phyloP scores from a whole-genome alignment of 2,329 filamentous ascomycete species.

The Sarocladium oryzae region DNA sequence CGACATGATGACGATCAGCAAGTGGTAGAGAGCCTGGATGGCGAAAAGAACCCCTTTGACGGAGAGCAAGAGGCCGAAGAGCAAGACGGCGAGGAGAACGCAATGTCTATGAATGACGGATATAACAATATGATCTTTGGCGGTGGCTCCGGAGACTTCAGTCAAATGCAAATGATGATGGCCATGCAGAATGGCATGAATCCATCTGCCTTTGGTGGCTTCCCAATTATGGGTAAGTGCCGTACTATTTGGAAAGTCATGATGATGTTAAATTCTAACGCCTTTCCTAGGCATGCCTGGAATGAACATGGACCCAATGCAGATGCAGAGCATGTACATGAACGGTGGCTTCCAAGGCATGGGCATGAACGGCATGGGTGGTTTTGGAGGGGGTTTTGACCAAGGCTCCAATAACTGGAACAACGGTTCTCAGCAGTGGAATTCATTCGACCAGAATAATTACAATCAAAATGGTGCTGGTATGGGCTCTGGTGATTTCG shows the following conservation, averaged over 20 bases:
- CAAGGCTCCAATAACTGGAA: slow-evolving; percentile 68
- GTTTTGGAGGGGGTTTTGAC: slow-evolving; percentile 57
- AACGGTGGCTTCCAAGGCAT: slow-evolving; percentile 72
- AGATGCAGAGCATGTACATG: slow-evolving; percentile 73
- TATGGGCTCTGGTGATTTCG: slow-evolving; percentile 76
- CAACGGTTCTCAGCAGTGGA: slow-evolving; percentile 71
- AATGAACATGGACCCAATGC: slow-evolving; percentile 79
- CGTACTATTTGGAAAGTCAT: too few species aligned
- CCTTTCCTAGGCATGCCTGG: slow-evolving; percentile 33
- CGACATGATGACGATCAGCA: slow-evolving; percentile 3
- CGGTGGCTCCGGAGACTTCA: slow-evolving; percentile 56
- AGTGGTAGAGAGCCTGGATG: slow-evolving; percentile 12
- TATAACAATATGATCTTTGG: slow-evolving; percentile 55
- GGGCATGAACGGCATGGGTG: slow-evolving; percentile 74
- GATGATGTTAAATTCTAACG: too few species aligned
- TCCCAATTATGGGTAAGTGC: slow-evolving; percentile 89
- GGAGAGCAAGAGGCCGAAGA: slow-evolving; percentile 15
- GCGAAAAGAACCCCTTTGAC: slow-evolving; percentile 12
- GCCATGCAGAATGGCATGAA: slow-evolving; percentile 65
- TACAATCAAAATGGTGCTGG: slow-evolving; percentile 79
- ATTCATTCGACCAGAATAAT: slow-evolving; percentile 75
- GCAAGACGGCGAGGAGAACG: slow-evolving; percentile 15
- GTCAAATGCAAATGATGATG: slow-evolving; percentile 78
- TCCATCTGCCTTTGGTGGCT: slow-evolving; percentile 46
- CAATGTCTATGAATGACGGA: slow-evolving; percentile 32